These are phyloP conservation scores for Fusarium nanum DNA, from an alignment of 2,329 filamentous ascomycete species.

Conservation along the genomic window DNA sequence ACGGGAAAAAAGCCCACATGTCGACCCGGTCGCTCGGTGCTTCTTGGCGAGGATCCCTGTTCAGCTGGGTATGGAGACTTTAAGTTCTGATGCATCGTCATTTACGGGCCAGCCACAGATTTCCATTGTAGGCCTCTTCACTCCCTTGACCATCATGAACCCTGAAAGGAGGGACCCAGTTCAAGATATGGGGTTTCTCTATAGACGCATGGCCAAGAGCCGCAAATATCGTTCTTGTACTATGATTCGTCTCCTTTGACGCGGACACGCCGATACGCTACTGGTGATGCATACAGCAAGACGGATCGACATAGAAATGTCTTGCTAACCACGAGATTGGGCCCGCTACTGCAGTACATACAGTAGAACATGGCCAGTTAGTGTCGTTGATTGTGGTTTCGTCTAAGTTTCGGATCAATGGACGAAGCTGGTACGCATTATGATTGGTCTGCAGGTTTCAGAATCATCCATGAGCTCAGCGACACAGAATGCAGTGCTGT, in stretches of 20 bases:
- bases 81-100: constrained; percentile 34
- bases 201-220: constrained; percentile 24
- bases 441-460: constrained; percentile 20
- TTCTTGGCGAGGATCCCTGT: constrained; percentile 35
- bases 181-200: not conserved
- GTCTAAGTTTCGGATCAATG: constrained; percentile 21
- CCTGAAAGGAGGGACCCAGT: constrained; percentile 12
- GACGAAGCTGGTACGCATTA: not conserved
- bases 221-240: not conserved
- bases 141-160: constrained; percentile 9
- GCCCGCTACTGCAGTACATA: constrained; percentile 7
- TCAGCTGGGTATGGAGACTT: constrained; percentile 39
- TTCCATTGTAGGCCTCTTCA: constrained; percentile 28
- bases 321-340: constrained; percentile 22
- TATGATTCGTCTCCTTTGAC: constrained; percentile 27
- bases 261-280: constrained; percentile 33
- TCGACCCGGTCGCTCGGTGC: constrained; percentile 16
- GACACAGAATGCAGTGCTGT: constrained; percentile 12
- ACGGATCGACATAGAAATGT: constrained; percentile 25
- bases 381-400: constrained; percentile 17
- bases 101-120: not conserved
- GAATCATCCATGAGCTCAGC: constrained; percentile 1
- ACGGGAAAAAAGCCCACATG: constrained; percentile 2
- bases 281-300: constrained; percentile 2
- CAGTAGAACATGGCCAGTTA: constrained; percentile 13